Percentiles rank a stretch among this genome's conserved stretches.
Conservation (phyloP, 495 filamentous ascomycete genomes). For the Amphirosellinia nigrospora region DNA sequence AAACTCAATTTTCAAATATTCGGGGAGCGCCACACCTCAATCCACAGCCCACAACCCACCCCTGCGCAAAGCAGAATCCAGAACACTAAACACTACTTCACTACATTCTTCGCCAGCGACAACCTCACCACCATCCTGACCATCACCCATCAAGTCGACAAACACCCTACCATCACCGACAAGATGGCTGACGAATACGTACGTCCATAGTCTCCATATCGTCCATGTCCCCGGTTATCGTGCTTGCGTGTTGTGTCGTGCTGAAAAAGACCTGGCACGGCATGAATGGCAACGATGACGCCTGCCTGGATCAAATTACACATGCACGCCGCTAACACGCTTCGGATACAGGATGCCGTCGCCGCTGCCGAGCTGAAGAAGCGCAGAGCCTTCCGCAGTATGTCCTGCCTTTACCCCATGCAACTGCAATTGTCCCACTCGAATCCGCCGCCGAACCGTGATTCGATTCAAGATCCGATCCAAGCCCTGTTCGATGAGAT, state of each 20-base stretch:
- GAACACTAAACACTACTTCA: no score
- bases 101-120: conserved; percentile 25
- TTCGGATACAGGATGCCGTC: conserved; percentile 74
- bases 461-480: no score
- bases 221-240: conserved; percentile 18
- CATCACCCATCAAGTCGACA: conserved; percentile 52
- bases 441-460: not conserved
- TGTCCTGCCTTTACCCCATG: not conserved
- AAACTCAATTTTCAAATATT: conserved; percentile 37
- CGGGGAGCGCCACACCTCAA: conserved; percentile 25
- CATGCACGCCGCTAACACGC: conserved; percentile 46
- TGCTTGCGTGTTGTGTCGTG: no score
- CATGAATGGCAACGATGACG: not conserved
- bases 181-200: conserved; percentile 98
- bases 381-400: conserved; percentile 93
- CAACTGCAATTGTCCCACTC: not conserved
- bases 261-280: no score
- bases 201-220: conserved; percentile 56
- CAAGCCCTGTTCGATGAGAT: no score
- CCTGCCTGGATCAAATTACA: not conserved
- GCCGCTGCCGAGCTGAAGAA: conserved; percentile 98
- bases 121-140: conserved; percentile 54
- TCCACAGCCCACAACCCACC: conserved; percentile 8
- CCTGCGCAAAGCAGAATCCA: conserved; percentile 7
- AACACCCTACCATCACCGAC: conserved; percentile 51